Conservation (phyloP, 768 basidiomycete genomes). For the Dacryopinax primogenitus region DNA sequence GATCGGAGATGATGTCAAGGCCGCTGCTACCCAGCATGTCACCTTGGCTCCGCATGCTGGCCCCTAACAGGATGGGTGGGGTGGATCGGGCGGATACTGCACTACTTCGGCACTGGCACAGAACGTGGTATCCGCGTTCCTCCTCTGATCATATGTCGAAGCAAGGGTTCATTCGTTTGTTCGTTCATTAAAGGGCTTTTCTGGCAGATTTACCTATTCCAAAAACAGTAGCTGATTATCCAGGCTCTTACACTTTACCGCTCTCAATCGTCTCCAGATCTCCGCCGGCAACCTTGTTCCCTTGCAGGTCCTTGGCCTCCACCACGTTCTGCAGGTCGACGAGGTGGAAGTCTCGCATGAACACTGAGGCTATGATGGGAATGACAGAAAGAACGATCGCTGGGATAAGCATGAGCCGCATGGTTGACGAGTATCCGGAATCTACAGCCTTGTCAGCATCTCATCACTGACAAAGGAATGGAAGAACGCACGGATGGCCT, state of each 20-base stretch:
- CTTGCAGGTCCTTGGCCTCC: constrained; percentile 25
- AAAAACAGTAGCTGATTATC: neutral
- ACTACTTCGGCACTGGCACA: too few species aligned
- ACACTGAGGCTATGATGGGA: constrained; percentile 44
- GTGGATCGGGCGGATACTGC: neutral
- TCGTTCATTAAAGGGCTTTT: too few species aligned
- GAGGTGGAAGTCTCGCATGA: constrained; percentile 55
- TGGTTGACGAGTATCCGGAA: constrained; percentile 12
- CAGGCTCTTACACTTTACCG: neutral
- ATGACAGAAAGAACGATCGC: constrained; percentile 43
- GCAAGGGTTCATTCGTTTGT: too few species aligned
- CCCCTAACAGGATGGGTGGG: neutral
- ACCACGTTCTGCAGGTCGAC: constrained; percentile 60
- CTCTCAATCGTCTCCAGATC: neutral
- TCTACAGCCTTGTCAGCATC: neutral
- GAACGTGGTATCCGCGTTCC: too few species aligned
- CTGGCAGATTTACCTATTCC: neutral
- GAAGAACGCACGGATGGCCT: constrained; percentile 43
- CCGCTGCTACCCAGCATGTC: too few species aligned
- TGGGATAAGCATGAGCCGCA: constrained; percentile 37
- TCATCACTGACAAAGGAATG: constrained; percentile 30
- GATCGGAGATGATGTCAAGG: too few species aligned
- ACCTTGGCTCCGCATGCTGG: neutral
- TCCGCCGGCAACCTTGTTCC: neutral
- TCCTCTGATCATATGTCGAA: too few species aligned